phyloP scores from a whole-genome alignment of 768 basidiomycete genomes.

The Leccinum arenicola region DNA sequence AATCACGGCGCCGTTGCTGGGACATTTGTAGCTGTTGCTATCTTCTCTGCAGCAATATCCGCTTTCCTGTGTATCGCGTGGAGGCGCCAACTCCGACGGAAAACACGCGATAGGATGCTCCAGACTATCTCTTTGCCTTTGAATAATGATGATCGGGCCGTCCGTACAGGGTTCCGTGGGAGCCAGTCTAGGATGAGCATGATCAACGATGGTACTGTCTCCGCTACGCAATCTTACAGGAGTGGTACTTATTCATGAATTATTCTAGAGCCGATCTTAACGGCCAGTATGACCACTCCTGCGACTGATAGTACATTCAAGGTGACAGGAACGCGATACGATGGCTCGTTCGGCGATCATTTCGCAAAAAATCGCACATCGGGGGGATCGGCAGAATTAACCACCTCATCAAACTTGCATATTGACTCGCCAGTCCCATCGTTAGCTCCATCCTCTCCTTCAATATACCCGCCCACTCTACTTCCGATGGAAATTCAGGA shows the following conservation, averaged over 20 bases:
- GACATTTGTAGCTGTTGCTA: constrained; percentile 67
- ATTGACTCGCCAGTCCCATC: constrained; percentile 19
- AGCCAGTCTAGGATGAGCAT: constrained; percentile 21
- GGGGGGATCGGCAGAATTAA: constrained; percentile 13
- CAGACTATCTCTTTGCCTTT: constrained; percentile 35
- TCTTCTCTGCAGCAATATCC: constrained; percentile 47
- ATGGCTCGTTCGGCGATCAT: constrained; percentile 1
- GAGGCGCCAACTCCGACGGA: constrained; percentile 39
- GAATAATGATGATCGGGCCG: constrained; percentile 13
- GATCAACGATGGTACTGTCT: constrained; percentile 15
- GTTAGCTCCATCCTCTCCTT: constrained; percentile 45
- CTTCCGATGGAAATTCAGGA: constrained; percentile 29
- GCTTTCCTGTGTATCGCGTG: constrained; percentile 39
- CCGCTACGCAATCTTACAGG: constrained; percentile 3
- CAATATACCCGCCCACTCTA: constrained; percentile 47
- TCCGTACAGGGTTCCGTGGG: constrained; percentile 36
- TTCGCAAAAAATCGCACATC: constrained; percentile 12
- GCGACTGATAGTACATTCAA: neutral
- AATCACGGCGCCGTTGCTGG: constrained; percentile 71
- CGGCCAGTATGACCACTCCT: neutral
- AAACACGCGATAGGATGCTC: constrained; percentile 36
- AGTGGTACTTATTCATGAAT: neutral
- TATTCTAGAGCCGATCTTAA: neutral
- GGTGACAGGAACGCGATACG: neutral
- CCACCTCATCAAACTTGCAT: constrained; percentile 22